Conservation (phyloP, 2,329 filamentous ascomycete genomes). For the Exserohilum turcica region DNA sequence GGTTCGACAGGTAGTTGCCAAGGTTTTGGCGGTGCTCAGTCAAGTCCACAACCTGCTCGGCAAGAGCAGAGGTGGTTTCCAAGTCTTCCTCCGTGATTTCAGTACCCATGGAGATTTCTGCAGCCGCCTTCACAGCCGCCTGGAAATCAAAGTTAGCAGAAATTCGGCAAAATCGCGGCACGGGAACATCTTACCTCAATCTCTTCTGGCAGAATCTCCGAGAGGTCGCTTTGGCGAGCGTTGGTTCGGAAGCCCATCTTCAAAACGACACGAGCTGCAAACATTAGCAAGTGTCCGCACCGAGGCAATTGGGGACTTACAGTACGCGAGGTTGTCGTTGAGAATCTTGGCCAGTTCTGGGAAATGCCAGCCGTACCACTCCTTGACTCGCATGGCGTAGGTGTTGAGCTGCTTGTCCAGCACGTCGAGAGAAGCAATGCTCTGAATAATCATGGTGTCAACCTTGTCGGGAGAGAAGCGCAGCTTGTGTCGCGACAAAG, state of each 20-base stretch:
- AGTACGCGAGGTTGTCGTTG: conserved; percentile 77
- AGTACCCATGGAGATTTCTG: conserved; percentile 97
- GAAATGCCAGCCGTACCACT: conserved; percentile 99
- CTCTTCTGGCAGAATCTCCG: conserved; percentile 85
- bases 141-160: background rate
- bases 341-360: conserved; percentile 91
- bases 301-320: background rate
- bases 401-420: conserved; percentile 98
- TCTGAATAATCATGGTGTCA: conserved; percentile 99
- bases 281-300: background rate
- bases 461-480: conserved; percentile 99
- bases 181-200: conserved; percentile 63
- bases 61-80: conserved; percentile 87
- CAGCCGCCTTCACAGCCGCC: conserved; percentile 84
- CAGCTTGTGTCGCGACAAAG: conserved; percentile 88
- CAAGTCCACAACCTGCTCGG: conserved; percentile 90
- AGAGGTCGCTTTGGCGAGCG: conserved; percentile 74
- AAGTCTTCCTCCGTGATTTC: conserved; percentile 94
- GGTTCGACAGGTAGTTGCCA: conserved; percentile 83
- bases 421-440: conserved; percentile 85
- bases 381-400: conserved; percentile 98
- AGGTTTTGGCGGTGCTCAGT: conserved; percentile 81
- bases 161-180: background rate
- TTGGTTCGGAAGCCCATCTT: conserved; percentile 88
- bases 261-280: conserved; percentile 72